Conservation (phyloP, 148 eudicot species). For the Pharnaceum exiguum region DNA sequence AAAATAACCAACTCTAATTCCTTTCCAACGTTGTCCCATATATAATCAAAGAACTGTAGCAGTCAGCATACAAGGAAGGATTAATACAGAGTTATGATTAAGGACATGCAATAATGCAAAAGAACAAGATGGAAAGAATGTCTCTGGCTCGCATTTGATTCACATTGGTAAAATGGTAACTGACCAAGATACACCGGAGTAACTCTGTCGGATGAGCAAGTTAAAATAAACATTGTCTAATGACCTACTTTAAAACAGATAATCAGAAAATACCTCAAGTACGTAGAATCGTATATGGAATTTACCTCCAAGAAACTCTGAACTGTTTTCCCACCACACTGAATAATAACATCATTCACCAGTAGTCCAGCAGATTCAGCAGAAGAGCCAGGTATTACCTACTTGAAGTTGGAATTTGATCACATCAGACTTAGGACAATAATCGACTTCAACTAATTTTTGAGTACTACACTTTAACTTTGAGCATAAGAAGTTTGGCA, state of each 20-base stretch:
- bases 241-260: too few species aligned
- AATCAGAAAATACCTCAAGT: too few species aligned
- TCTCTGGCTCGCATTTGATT: background rate
- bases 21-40: slow-evolving; percentile 6
- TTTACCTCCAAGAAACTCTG: slow-evolving; percentile 14
- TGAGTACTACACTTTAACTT: too few species aligned
- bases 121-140: background rate
- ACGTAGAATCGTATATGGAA: too few species aligned
- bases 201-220: too few species aligned
- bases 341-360: slow-evolving; percentile 7
- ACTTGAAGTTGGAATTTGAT: background rate
- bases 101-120: too few species aligned
- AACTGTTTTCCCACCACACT: slow-evolving; percentile 16
- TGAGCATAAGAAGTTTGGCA: too few species aligned
- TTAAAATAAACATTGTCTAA: too few species aligned
- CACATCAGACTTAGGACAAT: too few species aligned
- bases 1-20: background rate
- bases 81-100: too few species aligned
- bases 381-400: slow-evolving; percentile 15
- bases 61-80: too few species aligned
- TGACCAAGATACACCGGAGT: background rate
- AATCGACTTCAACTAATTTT: too few species aligned
- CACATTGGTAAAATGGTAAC: background rate
- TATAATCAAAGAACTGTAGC: slow-evolving; percentile 4
- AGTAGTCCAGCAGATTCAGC: slow-evolving; percentile 13